Evolutionary conservation across 768 basidiomycete genomes (phyloP).

Genomic region (Amanita polypyramis): DNA sequence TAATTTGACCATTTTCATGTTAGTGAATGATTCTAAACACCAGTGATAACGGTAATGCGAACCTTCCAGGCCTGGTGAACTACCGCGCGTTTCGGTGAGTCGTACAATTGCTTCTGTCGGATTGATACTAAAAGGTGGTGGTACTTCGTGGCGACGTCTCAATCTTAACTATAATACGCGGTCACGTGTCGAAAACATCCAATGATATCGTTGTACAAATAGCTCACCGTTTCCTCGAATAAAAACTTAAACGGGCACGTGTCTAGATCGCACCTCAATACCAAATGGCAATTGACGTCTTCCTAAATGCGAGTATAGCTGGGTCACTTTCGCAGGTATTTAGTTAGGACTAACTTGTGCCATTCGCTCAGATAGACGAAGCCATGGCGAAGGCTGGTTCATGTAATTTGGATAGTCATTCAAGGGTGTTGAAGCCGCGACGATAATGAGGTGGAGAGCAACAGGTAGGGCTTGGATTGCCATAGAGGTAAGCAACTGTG

Average conservation of each 20-base stretch:
- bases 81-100: neutral
- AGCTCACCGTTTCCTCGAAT: constrained; percentile 35
- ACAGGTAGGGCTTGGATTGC: constrained; percentile 20
- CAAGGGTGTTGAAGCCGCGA: constrained; percentile 38
- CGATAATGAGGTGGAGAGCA: constrained; percentile 41
- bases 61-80: neutral
- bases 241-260: constrained; percentile 35
- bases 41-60: neutral
- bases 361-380: constrained; percentile 30
- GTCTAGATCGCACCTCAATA: constrained; percentile 35
- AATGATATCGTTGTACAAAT: neutral
- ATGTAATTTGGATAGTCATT: constrained; percentile 19
- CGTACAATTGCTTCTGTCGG: constrained; percentile 3
- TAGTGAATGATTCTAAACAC: neutral
- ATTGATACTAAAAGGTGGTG: neutral
- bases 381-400: constrained; percentile 26
- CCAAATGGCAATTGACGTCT: constrained; percentile 48
- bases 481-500: constrained; percentile 25
- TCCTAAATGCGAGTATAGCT: constrained; percentile 23
- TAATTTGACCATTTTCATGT: neutral
- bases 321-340: neutral
- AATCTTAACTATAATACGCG: constrained; percentile 19
- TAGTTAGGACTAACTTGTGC: constrained; percentile 29
- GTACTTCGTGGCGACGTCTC: constrained; percentile 21
- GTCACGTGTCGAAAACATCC: constrained; percentile 6